Percentiles rank a stretch among this genome's conserved stretches.
Evolutionary conservation across 176 grass and related monocot species (phyloP).

Genomic region (Avena eriantha): DNA sequence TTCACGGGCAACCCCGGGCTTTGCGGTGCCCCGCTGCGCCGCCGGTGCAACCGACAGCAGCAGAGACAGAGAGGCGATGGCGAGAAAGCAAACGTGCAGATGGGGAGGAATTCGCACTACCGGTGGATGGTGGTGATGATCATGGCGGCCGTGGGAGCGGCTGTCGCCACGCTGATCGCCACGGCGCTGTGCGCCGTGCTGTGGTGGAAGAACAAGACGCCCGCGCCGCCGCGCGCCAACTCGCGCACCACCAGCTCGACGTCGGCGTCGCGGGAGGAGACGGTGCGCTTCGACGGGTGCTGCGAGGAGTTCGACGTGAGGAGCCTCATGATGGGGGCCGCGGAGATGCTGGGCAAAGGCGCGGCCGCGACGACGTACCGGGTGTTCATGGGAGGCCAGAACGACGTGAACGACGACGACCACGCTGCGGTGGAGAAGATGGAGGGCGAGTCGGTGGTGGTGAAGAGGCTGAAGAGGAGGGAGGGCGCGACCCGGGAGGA

Average conservation of each 20-base stretch:
- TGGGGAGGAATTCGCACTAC: constrained; percentile 34
- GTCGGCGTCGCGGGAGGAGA: constrained; percentile 50
- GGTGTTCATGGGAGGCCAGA: constrained; percentile 60
- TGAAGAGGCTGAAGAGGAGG: constrained; percentile 65
- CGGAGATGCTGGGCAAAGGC: constrained; percentile 89
- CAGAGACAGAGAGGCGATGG: constrained; percentile 30
- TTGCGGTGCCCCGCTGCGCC: constrained; percentile 55
- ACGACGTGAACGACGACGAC: not conserved
- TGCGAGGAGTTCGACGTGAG: constrained; percentile 64
- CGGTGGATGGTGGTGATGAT: constrained; percentile 55
- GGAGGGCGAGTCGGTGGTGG: constrained; percentile 66
- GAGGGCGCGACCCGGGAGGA: constrained; percentile 44
- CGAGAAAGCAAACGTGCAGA: not conserved
- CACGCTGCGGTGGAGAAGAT: constrained; percentile 37
- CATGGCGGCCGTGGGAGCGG: constrained; percentile 48
- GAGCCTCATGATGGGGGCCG: constrained; percentile 80
- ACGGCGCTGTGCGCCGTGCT: constrained; percentile 43
- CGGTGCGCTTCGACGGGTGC: constrained; percentile 80
- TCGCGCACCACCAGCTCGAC: constrained; percentile 24
- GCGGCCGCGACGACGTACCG: constrained; percentile 80
- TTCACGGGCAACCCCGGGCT: constrained; percentile 63
- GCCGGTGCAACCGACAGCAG: constrained; percentile 36
- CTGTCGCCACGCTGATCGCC: constrained; percentile 43
- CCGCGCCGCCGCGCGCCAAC: not conserved
- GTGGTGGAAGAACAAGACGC: constrained; percentile 53